phyloP scores from a whole-genome alignment of 1,284 basidiomycete genomes.

The Naganishia sp. region DNA sequence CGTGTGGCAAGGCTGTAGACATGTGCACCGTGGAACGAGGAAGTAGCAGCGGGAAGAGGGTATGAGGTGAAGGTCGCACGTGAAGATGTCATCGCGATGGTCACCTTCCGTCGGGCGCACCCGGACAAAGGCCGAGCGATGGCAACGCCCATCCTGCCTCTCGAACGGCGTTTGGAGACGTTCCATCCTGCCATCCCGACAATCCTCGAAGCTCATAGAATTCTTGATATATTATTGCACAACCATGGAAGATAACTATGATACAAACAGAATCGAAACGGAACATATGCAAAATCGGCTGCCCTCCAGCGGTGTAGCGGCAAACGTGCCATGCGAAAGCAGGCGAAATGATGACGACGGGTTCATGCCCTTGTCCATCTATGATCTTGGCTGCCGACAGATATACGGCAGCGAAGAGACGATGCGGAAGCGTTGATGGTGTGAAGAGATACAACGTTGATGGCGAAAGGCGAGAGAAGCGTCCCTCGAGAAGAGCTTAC shows the following conservation, averaged over 20 bases:
- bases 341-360: neutral
- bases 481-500: neutral
- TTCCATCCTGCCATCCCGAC: neutral
- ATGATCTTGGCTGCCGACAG: neutral
- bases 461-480: neutral
- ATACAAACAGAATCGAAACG: neutral
- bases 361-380: neutral
- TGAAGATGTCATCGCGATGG: conserved; percentile 1
- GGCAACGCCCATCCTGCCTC: neutral
- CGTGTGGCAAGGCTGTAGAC: neutral
- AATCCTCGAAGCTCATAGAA: neutral
- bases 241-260: conserved; percentile 1
- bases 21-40: neutral
- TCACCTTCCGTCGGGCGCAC: neutral
- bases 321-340: neutral
- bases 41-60: too few relatives aligned
- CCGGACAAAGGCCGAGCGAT: neutral
- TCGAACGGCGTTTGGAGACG: neutral
- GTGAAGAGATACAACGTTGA: neutral
- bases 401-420: neutral
- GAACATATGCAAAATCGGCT: neutral
- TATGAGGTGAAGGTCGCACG: too few relatives aligned
- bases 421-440: neutral
- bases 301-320: too few relatives aligned
- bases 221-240: conserved; percentile 10